These are phyloP conservation scores for Gleditsia sinensis DNA, from an alignment of 306 rosid species.

Conservation along the genomic window DNA sequence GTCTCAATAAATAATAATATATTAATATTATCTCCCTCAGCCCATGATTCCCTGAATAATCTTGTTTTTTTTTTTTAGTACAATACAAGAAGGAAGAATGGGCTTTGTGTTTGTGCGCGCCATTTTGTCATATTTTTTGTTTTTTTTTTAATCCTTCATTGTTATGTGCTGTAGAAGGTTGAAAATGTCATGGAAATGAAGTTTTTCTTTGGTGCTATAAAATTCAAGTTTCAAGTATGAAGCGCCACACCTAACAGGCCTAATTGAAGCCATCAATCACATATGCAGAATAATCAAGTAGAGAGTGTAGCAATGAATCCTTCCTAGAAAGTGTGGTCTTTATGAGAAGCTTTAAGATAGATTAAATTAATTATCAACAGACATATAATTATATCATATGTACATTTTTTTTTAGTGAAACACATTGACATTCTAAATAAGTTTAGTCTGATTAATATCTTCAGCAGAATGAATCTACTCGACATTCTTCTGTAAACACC, in stretches of 20 bases:
- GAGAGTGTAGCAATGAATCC: no score
- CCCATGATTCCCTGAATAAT: conserved; percentile 10
- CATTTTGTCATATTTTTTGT: not conserved
- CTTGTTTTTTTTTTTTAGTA: not conserved
- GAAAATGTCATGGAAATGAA: not conserved
- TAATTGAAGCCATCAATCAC: no score
- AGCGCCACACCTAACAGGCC: no score
- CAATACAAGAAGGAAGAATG: conserved; percentile 26
- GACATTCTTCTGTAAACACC: not conserved
- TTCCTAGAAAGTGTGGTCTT: no score
- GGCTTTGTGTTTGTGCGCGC: not conserved
- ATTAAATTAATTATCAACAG: no score
- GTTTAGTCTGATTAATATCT: no score
- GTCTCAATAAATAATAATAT: conserved; percentile 19
- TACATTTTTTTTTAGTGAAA: no score
- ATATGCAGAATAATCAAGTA: not conserved
- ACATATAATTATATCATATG: no score
- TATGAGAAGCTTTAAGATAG: no score
- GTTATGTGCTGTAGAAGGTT: not conserved
- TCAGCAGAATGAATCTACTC: not conserved
- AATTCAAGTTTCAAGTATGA: no score
- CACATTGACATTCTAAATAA: no score
- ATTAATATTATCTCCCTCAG: not conserved
- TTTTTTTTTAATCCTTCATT: not conserved
- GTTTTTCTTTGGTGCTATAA: not conserved